These are phyloP conservation scores for Camelina hispida DNA, from an alignment of 345 rosid species.

Conservation along the genomic window DNA sequence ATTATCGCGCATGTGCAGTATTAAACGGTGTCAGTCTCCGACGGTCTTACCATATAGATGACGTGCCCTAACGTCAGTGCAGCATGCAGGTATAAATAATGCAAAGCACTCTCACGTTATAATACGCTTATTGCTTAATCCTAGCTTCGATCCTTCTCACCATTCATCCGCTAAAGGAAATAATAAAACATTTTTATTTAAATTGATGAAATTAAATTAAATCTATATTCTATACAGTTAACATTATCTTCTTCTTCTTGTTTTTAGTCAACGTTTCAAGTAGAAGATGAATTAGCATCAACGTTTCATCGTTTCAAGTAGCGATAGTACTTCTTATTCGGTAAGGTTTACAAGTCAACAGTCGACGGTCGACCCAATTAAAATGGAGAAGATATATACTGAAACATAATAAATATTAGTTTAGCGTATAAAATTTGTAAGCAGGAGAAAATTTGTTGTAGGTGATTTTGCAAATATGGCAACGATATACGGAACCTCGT, in stretches of 20 bases:
- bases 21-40: slow-evolving; percentile 12
- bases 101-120: slow-evolving; percentile 2
- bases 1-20: background rate
- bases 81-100: background rate
- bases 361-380: background rate
- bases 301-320: background rate
- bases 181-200: background rate
- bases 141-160: background rate
- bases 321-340: background rate
- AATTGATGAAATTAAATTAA: too few species aligned
- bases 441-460: background rate
- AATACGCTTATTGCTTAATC: background rate
- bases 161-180: background rate
- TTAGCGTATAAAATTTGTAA: background rate
- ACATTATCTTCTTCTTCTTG: background rate
- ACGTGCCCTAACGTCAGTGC: background rate
- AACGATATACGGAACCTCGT: too few species aligned
- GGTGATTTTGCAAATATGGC: background rate
- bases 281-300: background rate
- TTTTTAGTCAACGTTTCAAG: background rate
- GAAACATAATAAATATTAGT: background rate
- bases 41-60: background rate
- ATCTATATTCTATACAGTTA: background rate
- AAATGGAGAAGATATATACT: background rate
- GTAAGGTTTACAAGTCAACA: background rate